phyloP scores from a whole-genome alignment of 768 basidiomycete genomes.

The Gymnopilus dilepis region DNA sequence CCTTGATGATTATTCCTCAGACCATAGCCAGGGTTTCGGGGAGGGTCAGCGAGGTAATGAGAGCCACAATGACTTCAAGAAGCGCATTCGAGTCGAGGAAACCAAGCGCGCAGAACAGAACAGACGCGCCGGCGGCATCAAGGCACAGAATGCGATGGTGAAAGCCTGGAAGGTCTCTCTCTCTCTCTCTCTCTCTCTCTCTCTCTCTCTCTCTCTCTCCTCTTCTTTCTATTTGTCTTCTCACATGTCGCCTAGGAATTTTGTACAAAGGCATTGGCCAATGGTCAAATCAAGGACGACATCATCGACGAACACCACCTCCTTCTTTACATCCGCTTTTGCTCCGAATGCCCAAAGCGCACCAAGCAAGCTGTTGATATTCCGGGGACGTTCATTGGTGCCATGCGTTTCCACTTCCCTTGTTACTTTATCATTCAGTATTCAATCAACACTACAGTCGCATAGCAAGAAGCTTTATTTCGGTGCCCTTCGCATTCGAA shows the following conservation, averaged over 20 bases:
- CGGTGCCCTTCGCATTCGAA: too few species aligned
- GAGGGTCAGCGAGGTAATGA: neutral
- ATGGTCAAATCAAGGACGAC: slow-evolving; percentile 25
- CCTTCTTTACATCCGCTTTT: slow-evolving; percentile 30
- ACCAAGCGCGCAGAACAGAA: slow-evolving; percentile 28
- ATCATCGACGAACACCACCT: slow-evolving; percentile 37
- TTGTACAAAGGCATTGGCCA: neutral
- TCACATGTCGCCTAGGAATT: neutral
- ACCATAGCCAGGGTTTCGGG: neutral
- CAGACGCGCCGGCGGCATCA: slow-evolving; percentile 28
- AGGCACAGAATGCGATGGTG: slow-evolving; percentile 29
- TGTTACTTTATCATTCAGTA: too few species aligned
- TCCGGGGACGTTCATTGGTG: slow-evolving; percentile 33
- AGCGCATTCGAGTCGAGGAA: slow-evolving; percentile 22
- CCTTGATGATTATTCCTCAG: too few species aligned
- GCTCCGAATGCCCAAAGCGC: slow-evolving; percentile 30
- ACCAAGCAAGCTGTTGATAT: slow-evolving; percentile 25
- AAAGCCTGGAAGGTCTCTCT: slow-evolving; percentile 26
- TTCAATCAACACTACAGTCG: too few species aligned
- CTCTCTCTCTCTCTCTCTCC: neutral
- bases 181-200: neutral
- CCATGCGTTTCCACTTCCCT: slow-evolving; percentile 24
- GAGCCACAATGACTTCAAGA: slow-evolving; percentile 17
- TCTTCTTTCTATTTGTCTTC: neutral
- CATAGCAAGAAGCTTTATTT: too few species aligned